These are phyloP conservation scores for Cymbidium sinense DNA, from an alignment of 106 monocot species.

Conservation along the genomic window DNA sequence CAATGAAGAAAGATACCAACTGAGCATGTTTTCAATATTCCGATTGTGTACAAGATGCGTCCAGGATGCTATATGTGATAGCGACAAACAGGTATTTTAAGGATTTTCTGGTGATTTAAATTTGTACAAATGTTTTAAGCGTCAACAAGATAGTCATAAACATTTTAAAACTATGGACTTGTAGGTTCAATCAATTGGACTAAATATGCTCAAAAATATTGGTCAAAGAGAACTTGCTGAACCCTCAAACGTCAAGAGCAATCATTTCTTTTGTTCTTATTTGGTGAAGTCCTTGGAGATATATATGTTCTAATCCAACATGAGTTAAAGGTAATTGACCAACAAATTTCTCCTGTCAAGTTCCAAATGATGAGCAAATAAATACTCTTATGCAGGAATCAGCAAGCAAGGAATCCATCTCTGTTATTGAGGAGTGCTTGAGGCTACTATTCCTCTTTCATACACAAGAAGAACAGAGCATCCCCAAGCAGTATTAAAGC, in stretches of 20 bases:
- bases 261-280: constrained; percentile 38
- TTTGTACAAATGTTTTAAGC: neutral
- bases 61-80: constrained; percentile 32
- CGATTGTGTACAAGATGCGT: constrained; percentile 40
- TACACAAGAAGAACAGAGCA: constrained; percentile 45
- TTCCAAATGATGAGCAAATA: constrained; percentile 1
- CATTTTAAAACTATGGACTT: constrained; percentile 1
- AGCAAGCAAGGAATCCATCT: constrained; percentile 37
- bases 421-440: constrained; percentile 64
- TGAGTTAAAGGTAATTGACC: constrained; percentile 46
- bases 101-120: constrained; percentile 1
- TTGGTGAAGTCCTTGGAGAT: constrained; percentile 63
- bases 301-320: constrained; percentile 56
- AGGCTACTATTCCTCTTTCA: constrained; percentile 66
- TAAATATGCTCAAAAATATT: constrained; percentile 51
- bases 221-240: constrained; percentile 60
- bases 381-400: constrained; percentile 32
- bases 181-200: constrained; percentile 59
- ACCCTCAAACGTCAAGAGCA: constrained; percentile 16
- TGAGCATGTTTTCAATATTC: constrained; percentile 23
- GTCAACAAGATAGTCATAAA: neutral
- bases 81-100: constrained; percentile 55
- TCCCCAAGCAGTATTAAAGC: constrained; percentile 21
- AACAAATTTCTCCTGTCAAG: neutral
- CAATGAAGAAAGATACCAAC: constrained; percentile 17